Conservation (phyloP, 2,329 filamentous ascomycete species). For the Venturia carpophila region DNA sequence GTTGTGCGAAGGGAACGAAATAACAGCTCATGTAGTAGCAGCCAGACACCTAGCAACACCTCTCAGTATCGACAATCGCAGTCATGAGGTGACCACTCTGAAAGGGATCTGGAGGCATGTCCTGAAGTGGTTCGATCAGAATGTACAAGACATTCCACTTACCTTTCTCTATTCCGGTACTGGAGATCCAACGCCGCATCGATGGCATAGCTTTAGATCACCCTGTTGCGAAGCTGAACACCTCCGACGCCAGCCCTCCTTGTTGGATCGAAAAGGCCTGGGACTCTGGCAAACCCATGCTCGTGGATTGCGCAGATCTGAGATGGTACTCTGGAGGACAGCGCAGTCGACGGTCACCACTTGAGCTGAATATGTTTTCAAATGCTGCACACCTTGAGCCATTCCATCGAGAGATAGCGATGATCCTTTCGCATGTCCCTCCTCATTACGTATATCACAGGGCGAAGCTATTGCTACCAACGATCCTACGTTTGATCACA, state of each 20-base stretch:
- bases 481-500: neutral
- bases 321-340: neutral
- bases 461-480: neutral
- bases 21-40: neutral
- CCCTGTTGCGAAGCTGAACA: conserved; percentile 9
- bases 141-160: conserved; percentile 14
- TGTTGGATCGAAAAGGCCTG: neutral
- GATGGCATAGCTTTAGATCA: neutral
- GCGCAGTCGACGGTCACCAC: neutral
- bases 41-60: neutral
- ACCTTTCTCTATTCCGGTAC: conserved; percentile 11
- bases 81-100: conserved; percentile 24
- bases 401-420: neutral
- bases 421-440: neutral
- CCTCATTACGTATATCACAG: neutral
- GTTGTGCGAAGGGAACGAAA: neutral
- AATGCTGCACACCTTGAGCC: neutral
- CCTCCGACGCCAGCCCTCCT: neutral
- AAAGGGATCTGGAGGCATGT: conserved; percentile 39
- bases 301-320: neutral
- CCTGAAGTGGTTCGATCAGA: neutral
- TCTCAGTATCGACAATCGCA: conserved; percentile 13
- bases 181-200: no score
- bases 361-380: neutral
- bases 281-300: neutral